Evolutionary conservation across 306 rosid genomes (phyloP).

Genomic region (Boehmeria nivea): DNA sequence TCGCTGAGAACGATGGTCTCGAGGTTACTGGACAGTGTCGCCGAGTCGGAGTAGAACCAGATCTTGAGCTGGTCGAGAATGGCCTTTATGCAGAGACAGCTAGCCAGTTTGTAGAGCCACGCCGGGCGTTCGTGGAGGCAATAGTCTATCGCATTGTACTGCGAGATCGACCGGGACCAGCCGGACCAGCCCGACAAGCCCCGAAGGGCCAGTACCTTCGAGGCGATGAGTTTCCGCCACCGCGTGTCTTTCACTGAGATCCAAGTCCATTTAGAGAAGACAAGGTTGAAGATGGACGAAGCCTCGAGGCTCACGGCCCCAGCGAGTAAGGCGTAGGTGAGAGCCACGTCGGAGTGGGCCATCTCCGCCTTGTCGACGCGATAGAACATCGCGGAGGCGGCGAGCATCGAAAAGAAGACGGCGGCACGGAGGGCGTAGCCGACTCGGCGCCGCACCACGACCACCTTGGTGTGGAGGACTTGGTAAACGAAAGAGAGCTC

Average conservation of each 20-base stretch:
- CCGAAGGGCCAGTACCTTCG: not conserved
- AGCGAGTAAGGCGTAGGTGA: conserved; percentile 13
- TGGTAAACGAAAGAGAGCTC: conserved; percentile 28
- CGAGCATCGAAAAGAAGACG: not conserved
- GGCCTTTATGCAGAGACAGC: not conserved
- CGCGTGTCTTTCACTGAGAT: not conserved
- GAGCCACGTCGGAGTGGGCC: not conserved
- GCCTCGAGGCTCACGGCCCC: conserved; percentile 16
- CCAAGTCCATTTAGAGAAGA: conserved; percentile 13
- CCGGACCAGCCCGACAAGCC: conserved; percentile 25
- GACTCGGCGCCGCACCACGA: not conserved
- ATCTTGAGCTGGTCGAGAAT: conserved; percentile 4
- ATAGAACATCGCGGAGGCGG: not conserved
- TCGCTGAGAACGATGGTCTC: conserved; percentile 7
- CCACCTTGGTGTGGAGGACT: conserved; percentile 29
- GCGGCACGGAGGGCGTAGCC: conserved; percentile 9
- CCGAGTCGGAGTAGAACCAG: not conserved
- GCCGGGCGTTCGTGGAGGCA: conserved; percentile 3
- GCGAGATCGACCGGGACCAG: conserved; percentile 20
- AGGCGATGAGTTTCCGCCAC: not conserved
- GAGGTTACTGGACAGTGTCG: not conserved
- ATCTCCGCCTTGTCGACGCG: not conserved
- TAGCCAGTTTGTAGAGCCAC: not conserved
- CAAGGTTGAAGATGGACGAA: not conserved
- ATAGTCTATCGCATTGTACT: conserved; percentile 20